Conservation (phyloP, 2,329 filamentous ascomycete species). For the Xylariaceae sp. region DNA sequence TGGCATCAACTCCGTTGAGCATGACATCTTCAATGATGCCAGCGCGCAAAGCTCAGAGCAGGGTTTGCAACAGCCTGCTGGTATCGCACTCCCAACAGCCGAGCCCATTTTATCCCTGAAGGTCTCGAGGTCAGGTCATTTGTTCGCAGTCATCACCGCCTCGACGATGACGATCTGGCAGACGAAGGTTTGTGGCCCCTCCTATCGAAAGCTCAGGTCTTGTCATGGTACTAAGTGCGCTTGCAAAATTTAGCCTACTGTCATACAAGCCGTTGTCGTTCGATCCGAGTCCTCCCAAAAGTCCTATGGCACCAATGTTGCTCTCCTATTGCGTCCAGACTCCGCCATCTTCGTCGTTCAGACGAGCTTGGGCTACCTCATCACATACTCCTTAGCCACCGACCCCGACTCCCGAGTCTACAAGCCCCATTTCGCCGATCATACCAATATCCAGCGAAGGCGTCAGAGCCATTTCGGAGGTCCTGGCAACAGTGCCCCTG, state of each 20-base stretch:
- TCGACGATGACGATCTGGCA: conserved; percentile 94
- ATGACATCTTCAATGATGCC: conserved; percentile 38
- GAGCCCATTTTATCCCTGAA: conserved; percentile 71
- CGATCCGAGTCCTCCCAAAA: conserved; percentile 76
- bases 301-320: conserved; percentile 80
- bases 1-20: conserved; percentile 55
- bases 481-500: conserved; percentile 50
- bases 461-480: conserved; percentile 58
- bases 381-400: conserved; percentile 88
- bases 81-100: conserved; percentile 29
- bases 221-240: conserved; percentile 20
- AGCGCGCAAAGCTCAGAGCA: conserved; percentile 24
- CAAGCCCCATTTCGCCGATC: conserved; percentile 71
- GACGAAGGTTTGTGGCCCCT: conserved; percentile 63
- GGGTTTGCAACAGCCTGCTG: conserved; percentile 33
- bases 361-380: conserved; percentile 79
- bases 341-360: conserved; percentile 89
- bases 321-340: conserved; percentile 83
- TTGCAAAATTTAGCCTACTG: conserved; percentile 63
- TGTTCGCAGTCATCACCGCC: conserved; percentile 81
- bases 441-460: conserved; percentile 58
- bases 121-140: conserved; percentile 72
- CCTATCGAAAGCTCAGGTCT: conserved; percentile 9
- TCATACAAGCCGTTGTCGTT: conserved; percentile 78
- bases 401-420: conserved; percentile 82